phyloP scores from a whole-genome alignment of 345 rosid species.

The Eucalyptus urophylla region DNA sequence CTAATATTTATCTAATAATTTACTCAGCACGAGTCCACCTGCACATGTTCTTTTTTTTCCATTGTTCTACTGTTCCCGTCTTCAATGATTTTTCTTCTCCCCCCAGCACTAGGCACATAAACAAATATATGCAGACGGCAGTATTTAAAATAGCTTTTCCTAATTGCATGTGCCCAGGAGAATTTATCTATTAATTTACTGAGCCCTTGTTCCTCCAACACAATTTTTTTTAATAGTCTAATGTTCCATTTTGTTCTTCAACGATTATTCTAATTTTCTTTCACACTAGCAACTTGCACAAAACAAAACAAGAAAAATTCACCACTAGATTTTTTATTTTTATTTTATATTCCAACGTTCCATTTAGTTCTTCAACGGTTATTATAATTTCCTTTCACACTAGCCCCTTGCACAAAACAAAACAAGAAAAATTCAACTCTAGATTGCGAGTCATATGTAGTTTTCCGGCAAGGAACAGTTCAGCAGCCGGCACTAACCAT shows the following conservation, averaged over 20 bases:
- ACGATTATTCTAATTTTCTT: background rate
- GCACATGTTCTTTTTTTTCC: background rate
- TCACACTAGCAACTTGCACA: background rate
- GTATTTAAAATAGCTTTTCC: background rate
- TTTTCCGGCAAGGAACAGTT: background rate
- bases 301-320: background rate
- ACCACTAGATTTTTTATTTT: background rate
- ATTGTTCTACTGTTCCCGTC: background rate
- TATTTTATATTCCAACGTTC: background rate
- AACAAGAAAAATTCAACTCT: background rate
- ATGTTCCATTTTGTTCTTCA: background rate
- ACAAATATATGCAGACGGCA: background rate
- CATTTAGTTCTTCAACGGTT: background rate
- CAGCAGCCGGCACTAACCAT: fast-evolving
- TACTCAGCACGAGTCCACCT: background rate
- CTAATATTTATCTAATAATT: background rate
- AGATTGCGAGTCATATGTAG: background rate
- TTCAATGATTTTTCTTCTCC: background rate
- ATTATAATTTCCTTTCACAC: background rate
- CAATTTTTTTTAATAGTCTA: background rate
- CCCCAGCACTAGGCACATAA: background rate
- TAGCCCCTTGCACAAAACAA: background rate
- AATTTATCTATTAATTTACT: background rate
- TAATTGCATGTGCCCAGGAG: background rate
- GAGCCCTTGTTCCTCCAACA: background rate